A percentile compares a stretch with the other conserved stretches of the same genome.
Evolutionary conservation across 345 rosid species (phyloP).

Genomic region (Moricandia moricandioides): DNA sequence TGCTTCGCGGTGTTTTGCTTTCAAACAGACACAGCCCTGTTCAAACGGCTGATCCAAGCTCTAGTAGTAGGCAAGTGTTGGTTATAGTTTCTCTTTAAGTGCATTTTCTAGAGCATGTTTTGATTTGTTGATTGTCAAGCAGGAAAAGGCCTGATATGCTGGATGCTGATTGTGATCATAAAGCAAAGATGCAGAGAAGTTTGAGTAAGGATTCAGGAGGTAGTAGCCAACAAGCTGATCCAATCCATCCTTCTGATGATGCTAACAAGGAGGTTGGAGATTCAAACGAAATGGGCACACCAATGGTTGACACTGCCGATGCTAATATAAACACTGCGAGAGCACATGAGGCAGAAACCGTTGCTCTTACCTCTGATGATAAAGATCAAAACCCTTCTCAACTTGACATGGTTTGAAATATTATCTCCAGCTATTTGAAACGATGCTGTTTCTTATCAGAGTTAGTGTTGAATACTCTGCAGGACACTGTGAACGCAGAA

Average conservation of each 20-base stretch:
- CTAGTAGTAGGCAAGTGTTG: not conserved
- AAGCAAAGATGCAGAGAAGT: slow-evolving; percentile 8
- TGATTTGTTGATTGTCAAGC: not conserved
- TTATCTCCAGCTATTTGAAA: not conserved
- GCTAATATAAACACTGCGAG: not conserved
- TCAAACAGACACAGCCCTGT: slow-evolving; percentile 52
- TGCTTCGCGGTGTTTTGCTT: slow-evolving; percentile 73
- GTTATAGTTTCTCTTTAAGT: not conserved
- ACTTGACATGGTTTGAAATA: slow-evolving; percentile 4
- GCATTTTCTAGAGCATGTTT: not conserved
- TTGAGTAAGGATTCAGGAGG: slow-evolving; percentile 18
- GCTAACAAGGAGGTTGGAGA: slow-evolving; percentile 23
- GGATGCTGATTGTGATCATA: slow-evolving; percentile 2
- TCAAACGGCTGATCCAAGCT: slow-evolving; percentile 22
- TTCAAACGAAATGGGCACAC: not conserved
- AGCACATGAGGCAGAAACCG: slow-evolving; percentile 6
- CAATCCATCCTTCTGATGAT: slow-evolving; percentile 8
- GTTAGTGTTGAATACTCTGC: not conserved
- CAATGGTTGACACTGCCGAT: too few species aligned
- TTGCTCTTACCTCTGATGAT: slow-evolving; percentile 9
- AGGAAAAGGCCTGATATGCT: slow-evolving; percentile 10
- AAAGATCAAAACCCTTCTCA: slow-evolving; percentile 27
- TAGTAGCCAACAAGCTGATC: slow-evolving; percentile 20
- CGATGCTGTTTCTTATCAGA: not conserved
- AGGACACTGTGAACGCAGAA: slow-evolving; percentile 13